A percentile compares a stretch with the other conserved stretches of the same genome.
phyloP scores from a whole-genome alignment of 441 rosid genomes.

The Populus hybrid region DNA sequence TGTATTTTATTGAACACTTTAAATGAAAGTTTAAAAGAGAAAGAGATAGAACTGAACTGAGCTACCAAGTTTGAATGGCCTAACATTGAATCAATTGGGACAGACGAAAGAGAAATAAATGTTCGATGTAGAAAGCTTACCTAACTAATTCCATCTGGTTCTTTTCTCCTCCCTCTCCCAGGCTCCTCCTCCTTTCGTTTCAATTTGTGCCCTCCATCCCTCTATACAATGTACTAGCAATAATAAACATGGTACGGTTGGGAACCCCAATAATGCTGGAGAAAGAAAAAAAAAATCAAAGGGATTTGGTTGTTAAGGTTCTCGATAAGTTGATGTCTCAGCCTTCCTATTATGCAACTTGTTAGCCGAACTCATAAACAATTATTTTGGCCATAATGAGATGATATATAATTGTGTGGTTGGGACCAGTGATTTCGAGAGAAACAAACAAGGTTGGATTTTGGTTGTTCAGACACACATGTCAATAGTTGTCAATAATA shows the following conservation, averaged over 20 bases:
- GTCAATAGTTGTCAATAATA: conserved; percentile 1
- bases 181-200: neutral
- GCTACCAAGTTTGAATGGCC: neutral
- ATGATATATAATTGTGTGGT: neutral
- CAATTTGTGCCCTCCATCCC: neutral
- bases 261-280: neutral
- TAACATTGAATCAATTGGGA: conserved; percentile 4
- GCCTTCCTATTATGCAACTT: neutral
- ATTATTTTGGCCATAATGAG: neutral
- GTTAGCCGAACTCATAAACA: neutral
- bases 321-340: neutral
- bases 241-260: conserved; percentile 17
- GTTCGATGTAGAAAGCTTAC: conserved; percentile 14
- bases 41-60: neutral
- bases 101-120: neutral
- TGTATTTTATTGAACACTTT: neutral
- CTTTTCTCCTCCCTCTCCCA: too few relatives aligned
- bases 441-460: conserved; percentile 1
- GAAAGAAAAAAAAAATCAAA: neutral
- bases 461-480: conserved; percentile 16
- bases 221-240: conserved; percentile 23
- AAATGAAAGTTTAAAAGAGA: neutral
- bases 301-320: conserved; percentile 7
- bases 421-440: neutral
- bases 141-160: neutral